Evolutionary conservation across 225 moss, liverwort and hornwort genomes (phyloP), one percentile per base, ranked within the genome.

Genomic region (Neckera pumila): DNA sequence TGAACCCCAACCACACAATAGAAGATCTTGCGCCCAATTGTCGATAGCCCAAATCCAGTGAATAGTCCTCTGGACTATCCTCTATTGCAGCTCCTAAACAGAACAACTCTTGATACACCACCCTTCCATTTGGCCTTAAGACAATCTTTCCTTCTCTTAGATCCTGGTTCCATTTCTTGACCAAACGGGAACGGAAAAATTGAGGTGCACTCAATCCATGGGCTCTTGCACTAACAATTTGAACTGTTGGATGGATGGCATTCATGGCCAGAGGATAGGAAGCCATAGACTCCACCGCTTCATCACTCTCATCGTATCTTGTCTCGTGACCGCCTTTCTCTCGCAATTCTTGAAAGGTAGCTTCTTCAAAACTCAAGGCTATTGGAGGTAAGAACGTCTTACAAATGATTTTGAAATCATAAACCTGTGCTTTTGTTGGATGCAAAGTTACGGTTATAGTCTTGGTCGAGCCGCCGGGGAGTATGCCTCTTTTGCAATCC

Each of bases 201-300:
- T 98, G 98, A 90, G 93, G 94, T 57, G 92, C 93, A 90, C 98
- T 98, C 64, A 97, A 66, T 36, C 97, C 97, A 84, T 94, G 71
- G 72, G 88, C 90, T 81, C 95, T 93, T 33, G 87, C 94, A 71
- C 86, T 87, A 49, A 91, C 90, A 75, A 98, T 78, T 49, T 79
- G 78, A 60, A 98, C 61, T 69, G 90, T 90, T 61, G 98, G 98
- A 84, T 96, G 95, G 71, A 95, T 95, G 63, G 95, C 91, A 49
- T 87, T 79, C 85, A 94, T 95, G 49, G 69, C 72, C 17, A 98
- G 56, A 12, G 89, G 63, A 73, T 92, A 91, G 61, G 76, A 90
- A 66, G 93, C 90, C 60, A 47, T 86, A 27, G 91, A 95, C 84
- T 93, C 86, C 85, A 95, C 89, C 34, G 92, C 89, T 86, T 86